phyloP scores from a whole-genome alignment of 2,329 filamentous ascomycete species.

The Aspergillus novoparasiticus region DNA sequence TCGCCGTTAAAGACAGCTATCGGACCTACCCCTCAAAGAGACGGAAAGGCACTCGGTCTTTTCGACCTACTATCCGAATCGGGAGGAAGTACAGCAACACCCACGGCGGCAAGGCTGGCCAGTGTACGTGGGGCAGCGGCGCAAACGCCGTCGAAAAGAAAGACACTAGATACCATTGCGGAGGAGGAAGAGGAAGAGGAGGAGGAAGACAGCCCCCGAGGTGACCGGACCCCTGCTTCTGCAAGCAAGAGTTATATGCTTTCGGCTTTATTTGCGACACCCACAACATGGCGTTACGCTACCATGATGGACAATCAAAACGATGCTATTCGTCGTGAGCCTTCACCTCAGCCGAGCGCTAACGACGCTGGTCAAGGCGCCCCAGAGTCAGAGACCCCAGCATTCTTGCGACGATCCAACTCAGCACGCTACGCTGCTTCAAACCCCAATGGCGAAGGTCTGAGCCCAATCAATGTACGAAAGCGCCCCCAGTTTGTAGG shows the following conservation, averaged over 20 bases:
- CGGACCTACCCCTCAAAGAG: conserved; percentile 52
- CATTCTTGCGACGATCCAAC: conserved; percentile 43
- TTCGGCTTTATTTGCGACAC: conserved; percentile 49
- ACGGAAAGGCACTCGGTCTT: conserved; percentile 51
- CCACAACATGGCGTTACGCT: conserved; percentile 47
- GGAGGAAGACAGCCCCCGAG: conserved; percentile 25
- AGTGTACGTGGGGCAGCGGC: conserved; percentile 29
- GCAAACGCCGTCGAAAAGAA: conserved; percentile 42
- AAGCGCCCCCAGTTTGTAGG: conserved; percentile 41
- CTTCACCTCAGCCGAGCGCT: conserved; percentile 5
- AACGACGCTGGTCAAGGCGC: conserved; percentile 15
- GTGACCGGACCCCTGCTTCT: conserved; percentile 44
- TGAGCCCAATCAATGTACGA: conserved; percentile 43
- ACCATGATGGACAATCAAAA: conserved; percentile 41
- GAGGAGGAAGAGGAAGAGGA: conserved; percentile 27
- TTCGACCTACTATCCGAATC: conserved; percentile 51
- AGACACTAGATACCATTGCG: conserved; percentile 29
- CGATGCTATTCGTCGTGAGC: conserved; percentile 8
- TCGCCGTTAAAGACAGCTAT: conserved; percentile 44
- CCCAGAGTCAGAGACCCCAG: conserved; percentile 39
- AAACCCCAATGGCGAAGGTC: conserved; percentile 17
- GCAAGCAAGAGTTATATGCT: conserved; percentile 49
- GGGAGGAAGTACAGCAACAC: conserved; percentile 38
- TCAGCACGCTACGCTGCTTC: conserved; percentile 30
- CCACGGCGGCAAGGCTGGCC: conserved; percentile 32